Evolutionary conservation across 768 basidiomycete genomes (phyloP), one percentile per base, ranked within the genome.

Genomic region (Mycena olivaceomarginata): DNA sequence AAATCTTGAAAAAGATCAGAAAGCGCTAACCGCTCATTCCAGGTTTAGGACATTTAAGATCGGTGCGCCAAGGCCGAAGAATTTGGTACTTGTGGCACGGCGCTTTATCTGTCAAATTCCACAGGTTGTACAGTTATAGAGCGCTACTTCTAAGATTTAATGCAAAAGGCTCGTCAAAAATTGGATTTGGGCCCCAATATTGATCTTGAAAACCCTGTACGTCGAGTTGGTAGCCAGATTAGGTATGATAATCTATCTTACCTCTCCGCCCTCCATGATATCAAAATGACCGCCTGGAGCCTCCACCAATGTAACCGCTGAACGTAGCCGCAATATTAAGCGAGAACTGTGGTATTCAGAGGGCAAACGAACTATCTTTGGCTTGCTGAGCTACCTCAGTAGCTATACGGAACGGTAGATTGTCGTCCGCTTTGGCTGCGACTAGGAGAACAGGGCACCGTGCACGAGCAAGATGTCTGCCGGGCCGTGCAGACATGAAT

Each of bases 241-340:
- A 25, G 2, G 22, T 40, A 22, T 20, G 37, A 31, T 18, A 11
- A 51, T 13, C 53, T 9, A 20, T 65, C 72, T 16, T 59, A 83
- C 82, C 79, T 82, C 70, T 62, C 82, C 82, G 15, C 82, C 82
- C 74, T 76, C 62, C 81, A 83, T 81, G 53, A 83, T 64, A 66
- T 83, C 82, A 69, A 78, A 83, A 62, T 82, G 82, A 6, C 82
- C 82, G 11, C 82, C 78, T 8, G 70, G 74, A 9, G 67, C 68
- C 53, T 78, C 78, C 22, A 79, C 78, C 37, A 81, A 39, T 46
- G 68, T 77, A n/a, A 82, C 77, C 40, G 64, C 82, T 83, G 53
- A 18, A 18, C 13, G 31, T 31, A 31, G 31, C 31, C 31, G 4
- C 31, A 31, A 31, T 4, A 31, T 31, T 31, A 31, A 31, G 31